Percentiles rank a stretch among this genome's conserved stretches.
These are phyloP conservation scores for Brettanomyces custersianus DNA, from an alignment of 805 yeast genomes.

Conservation along the genomic window DNA sequence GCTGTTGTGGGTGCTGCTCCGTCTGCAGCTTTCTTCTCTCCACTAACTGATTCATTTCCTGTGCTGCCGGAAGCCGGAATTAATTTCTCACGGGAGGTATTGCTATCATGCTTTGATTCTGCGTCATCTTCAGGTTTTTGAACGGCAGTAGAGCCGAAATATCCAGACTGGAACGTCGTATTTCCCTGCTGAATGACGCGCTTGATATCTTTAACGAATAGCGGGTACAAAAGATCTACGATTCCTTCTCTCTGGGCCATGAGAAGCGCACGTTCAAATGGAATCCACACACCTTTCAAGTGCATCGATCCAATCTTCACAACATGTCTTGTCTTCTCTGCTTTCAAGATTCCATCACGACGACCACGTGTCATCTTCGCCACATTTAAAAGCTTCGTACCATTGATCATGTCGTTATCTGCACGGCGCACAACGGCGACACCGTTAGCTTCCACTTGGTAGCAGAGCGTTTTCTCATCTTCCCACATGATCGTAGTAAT, in stretches of 20 bases:
- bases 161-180: slow-evolving; percentile 21
- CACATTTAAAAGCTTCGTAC: slow-evolving; percentile 59
- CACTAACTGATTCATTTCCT: neutral
- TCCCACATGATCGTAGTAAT: slow-evolving; percentile 73
- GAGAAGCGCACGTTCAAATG: slow-evolving; percentile 61
- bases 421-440: slow-evolving; percentile 61
- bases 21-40: neutral
- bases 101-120: neutral
- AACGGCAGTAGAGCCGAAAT: slow-evolving; percentile 6
- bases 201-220: slow-evolving; percentile 60
- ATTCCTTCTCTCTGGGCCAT: slow-evolving; percentile 64
- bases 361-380: slow-evolving; percentile 70
- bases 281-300: slow-evolving; percentile 69
- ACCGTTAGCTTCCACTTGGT: slow-evolving; percentile 64
- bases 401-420: slow-evolving; percentile 66
- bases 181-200: slow-evolving; percentile 30
- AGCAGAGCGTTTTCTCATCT: slow-evolving; percentile 62
- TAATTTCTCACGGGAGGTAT: neutral
- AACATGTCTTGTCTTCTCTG: slow-evolving; percentile 59
- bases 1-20: neutral
- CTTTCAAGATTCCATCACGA: slow-evolving; percentile 60
- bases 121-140: neutral
- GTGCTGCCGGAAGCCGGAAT: neutral
- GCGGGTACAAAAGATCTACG: slow-evolving; percentile 47
- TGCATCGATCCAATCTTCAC: slow-evolving; percentile 73